Percentiles rank a stretch among this genome's conserved stretches.
Conservation (phyloP, 768 basidiomycete genomes). For the Auriscalpium vulgare region DNA sequence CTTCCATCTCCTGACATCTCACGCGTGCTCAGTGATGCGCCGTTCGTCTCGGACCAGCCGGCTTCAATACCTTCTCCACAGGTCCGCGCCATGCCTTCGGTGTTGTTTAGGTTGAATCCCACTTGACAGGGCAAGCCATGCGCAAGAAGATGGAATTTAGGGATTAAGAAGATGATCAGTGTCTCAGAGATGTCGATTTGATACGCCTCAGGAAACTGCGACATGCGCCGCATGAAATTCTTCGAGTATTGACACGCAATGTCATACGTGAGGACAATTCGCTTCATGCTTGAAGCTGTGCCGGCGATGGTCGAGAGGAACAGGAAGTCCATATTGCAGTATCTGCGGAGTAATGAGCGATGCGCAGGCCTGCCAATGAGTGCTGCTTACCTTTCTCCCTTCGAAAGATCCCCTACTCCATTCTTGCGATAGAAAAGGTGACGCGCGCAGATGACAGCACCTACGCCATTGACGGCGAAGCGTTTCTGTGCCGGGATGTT, state of each 20-base stretch:
- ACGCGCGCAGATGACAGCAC: constrained; percentile 13
- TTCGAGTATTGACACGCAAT: not conserved
- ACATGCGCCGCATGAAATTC: not conserved
- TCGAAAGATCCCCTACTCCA: constrained; percentile 21
- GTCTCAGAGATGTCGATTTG: not conserved
- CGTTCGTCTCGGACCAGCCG: not conserved
- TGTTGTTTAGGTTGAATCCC: not conserved
- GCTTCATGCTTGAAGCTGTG: not conserved
- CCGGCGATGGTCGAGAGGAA: not conserved
- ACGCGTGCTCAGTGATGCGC: not conserved
- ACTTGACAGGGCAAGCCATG: not conserved
- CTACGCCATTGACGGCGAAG: constrained; percentile 17
- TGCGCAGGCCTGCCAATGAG: not conserved
- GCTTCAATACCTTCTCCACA: not conserved
- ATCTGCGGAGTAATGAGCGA: not conserved
- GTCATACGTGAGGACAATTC: not conserved
- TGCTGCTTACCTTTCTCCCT: constrained; percentile 17
- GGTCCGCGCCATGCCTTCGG: not conserved
- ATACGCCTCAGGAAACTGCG: not conserved
- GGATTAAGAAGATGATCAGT: not conserved
- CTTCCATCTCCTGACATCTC: not conserved
- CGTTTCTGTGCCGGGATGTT: constrained; percentile 10
- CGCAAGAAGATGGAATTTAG: not conserved
- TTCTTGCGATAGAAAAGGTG: constrained; percentile 14
- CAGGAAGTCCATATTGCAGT: not conserved